These are phyloP conservation scores for Isoetes taiwanensis DNA, from an alignment of 75 land plant species.

Conservation along the genomic window DNA sequence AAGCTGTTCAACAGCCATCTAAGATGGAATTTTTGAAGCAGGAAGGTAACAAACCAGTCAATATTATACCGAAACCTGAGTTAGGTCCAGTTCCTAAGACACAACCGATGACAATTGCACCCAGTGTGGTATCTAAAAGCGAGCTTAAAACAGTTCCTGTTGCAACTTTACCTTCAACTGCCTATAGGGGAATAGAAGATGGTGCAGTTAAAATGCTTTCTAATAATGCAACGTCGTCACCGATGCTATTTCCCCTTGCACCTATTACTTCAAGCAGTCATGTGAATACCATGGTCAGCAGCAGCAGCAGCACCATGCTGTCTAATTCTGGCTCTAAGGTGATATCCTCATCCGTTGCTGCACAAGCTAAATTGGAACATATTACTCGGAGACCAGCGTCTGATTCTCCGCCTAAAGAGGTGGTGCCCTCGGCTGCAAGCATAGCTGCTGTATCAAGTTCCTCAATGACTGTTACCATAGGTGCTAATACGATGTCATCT, in stretches of 20 bases:
- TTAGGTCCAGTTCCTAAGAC: not conserved
- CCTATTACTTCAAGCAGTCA: not conserved
- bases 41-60: no score
- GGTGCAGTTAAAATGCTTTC: not conserved
- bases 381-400: not conserved
- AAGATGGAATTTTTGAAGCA: no score
- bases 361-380: not conserved
- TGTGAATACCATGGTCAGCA: not conserved
- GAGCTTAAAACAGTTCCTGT: no score
- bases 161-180: no score
- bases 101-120: not conserved
- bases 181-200: no score
- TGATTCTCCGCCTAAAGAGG: not conserved
- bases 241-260: not conserved
- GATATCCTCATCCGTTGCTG: constrained; percentile 4
- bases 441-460: no score
- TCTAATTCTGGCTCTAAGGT: constrained; percentile 7
- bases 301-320: constrained; percentile 3
- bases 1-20: no score
- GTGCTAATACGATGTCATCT: no score
- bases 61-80: not conserved
- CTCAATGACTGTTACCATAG: no score
- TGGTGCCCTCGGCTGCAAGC: constrained; percentile 3
- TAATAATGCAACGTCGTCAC: constrained; percentile 10
- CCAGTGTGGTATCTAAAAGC: no score